Percentiles rank a stretch among this genome's conserved stretches.
phyloP scores from a whole-genome alignment of 306 rosid species.

The Quercus rubra region DNA sequence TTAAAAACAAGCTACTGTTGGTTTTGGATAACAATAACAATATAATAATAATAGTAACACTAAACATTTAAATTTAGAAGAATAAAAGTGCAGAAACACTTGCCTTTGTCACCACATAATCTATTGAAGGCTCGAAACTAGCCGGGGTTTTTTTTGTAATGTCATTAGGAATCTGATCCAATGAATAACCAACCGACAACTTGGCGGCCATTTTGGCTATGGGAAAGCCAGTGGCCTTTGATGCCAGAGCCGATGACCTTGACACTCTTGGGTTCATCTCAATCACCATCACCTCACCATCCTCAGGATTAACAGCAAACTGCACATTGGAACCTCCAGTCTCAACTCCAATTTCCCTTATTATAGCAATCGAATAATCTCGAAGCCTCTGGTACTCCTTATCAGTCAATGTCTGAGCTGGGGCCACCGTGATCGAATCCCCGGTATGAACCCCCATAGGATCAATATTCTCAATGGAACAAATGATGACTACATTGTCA shows the following conservation, averaged over 20 bases:
- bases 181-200: constrained; percentile 80
- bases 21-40: background rate
- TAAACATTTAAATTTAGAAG: background rate
- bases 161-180: constrained; percentile 94
- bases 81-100: constrained; percentile 16
- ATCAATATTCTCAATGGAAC: constrained; percentile 97
- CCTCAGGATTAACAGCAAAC: constrained; percentile 75
- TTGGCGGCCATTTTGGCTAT: constrained; percentile 97
- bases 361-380: constrained; percentile 69
- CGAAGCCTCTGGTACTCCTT: constrained; percentile 92
- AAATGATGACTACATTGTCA: constrained; percentile 90
- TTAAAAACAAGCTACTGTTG: background rate
- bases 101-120: constrained; percentile 96
- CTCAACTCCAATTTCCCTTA: constrained; percentile 75
- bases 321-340: constrained; percentile 94
- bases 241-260: constrained; percentile 85
- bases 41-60: background rate
- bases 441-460: constrained; percentile 99
- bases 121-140: constrained; percentile 96
- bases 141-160: constrained; percentile 93
- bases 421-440: constrained; percentile 96
- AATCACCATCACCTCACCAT: constrained; percentile 96
- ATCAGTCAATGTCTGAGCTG: constrained; percentile 90
- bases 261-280: constrained; percentile 99
- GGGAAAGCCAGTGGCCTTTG: constrained; percentile 96